Conservation (phyloP, 139 green algal genomes). For the Coccomyxa sp. region DNA sequence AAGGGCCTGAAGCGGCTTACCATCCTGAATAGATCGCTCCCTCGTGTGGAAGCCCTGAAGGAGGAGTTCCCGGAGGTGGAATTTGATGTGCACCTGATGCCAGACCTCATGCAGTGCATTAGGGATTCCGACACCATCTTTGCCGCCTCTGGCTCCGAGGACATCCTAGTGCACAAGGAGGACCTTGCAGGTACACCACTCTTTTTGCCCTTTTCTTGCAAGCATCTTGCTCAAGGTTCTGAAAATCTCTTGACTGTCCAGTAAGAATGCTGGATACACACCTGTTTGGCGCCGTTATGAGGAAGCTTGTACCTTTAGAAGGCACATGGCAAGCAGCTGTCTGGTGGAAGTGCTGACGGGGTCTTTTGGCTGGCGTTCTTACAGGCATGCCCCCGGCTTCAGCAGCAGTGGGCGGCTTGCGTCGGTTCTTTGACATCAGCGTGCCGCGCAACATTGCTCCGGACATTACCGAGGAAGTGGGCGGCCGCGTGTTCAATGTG, state of each 20-base stretch:
- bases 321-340: background rate
- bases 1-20: slow-evolving; percentile 92
- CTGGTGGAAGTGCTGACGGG: background rate
- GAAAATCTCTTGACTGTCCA: too few species aligned
- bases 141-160: slow-evolving; percentile 81
- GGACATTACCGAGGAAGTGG: slow-evolving; percentile 59
- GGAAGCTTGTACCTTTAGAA: background rate
- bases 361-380: background rate
- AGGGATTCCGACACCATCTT: slow-evolving; percentile 88
- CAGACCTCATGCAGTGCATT: slow-evolving; percentile 81
- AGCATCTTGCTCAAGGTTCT: background rate
- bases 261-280: background rate
- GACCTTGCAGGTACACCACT: slow-evolving; percentile 79
- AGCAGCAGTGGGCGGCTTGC: slow-evolving; percentile 72
- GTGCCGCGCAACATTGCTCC: slow-evolving; percentile 94
- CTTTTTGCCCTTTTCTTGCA: slow-evolving; percentile 20
- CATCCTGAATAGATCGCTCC: slow-evolving; percentile 88
- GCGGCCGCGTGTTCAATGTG: slow-evolving; percentile 93
- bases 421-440: slow-evolving; percentile 96
- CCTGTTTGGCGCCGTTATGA: background rate
- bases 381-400: slow-evolving; percentile 45
- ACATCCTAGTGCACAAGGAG: slow-evolving; percentile 73
- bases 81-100: slow-evolving; percentile 92
- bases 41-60: slow-evolving; percentile 80
- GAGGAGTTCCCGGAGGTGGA: slow-evolving; percentile 95